Conservation (phyloP, 768 basidiomycete species). For the Phanerodontia chrysosporium region DNA sequence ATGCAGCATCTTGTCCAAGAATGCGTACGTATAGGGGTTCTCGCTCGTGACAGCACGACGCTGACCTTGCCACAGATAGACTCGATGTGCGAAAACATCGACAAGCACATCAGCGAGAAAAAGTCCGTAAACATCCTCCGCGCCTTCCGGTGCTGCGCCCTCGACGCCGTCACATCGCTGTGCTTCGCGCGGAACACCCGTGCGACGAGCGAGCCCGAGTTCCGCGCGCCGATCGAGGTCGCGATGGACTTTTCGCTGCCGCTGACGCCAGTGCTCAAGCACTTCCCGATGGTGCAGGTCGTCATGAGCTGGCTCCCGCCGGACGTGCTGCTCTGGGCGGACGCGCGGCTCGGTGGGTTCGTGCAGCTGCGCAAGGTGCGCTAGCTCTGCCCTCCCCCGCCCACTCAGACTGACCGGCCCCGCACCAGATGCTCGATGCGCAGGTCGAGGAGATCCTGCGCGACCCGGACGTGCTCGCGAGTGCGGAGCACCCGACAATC, state of each 20-base stretch:
- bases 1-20: slow-evolving; percentile 32
- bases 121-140: slow-evolving; percentile 33
- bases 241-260: slow-evolving; percentile 29
- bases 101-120: slow-evolving; percentile 8
- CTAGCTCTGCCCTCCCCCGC: slow-evolving; percentile 24
- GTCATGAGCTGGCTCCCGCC: neutral
- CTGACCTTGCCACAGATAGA: slow-evolving; percentile 26
- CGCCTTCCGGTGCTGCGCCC: slow-evolving; percentile 37
- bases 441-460: slow-evolving; percentile 19
- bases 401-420: slow-evolving; percentile 30
- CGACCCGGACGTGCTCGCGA: slow-evolving; percentile 22
- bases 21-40: slow-evolving; percentile 20
- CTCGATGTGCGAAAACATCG: slow-evolving; percentile 20
- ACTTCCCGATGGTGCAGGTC: slow-evolving; percentile 7
- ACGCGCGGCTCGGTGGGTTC: neutral
- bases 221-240: slow-evolving; percentile 31
- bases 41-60: neutral
- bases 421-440: slow-evolving; percentile 9
- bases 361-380: neutral
- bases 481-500: slow-evolving; percentile 31
- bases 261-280: slow-evolving; percentile 14
- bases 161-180: slow-evolving; percentile 40
- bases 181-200: slow-evolving; percentile 33
- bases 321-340: neutral
- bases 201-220: slow-evolving; percentile 29